Base-by-base conservation (phyloP, 352 stramenopile genomes). In the Achlya hypogyna region DNA sequence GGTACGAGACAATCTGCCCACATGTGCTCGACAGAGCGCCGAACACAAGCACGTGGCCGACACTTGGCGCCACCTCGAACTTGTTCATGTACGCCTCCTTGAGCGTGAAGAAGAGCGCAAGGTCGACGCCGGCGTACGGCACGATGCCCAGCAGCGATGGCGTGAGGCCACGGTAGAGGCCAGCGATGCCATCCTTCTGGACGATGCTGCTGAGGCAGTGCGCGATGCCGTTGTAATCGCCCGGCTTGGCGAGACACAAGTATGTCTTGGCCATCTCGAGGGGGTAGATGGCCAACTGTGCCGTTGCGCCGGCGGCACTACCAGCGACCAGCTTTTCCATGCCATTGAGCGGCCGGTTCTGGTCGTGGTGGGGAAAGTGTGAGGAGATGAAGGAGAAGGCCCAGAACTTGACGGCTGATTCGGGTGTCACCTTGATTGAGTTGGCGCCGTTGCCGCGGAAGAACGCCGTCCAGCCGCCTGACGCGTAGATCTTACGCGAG, bases 401-500 rank as follows among this genome's bases (percentile, higher is more conserved):
- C 53, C 90, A 84, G 63, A 94, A 91, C 60, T 88, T 79, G 32
- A 92, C 65, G 0, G 83, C 85, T 0, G 85, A 84, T 65, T 94
- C 91, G 29, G 85, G 85, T 25, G 91, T 81, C 2, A 94, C 83
- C 6, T 84, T 74, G 28, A 94, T 51, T 42, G 77, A 89, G 72
- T 93, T 93, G 63, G 81, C 82, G 51, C 84, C 84, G 70, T 93
- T 91, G 56, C 82, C 82, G 62, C 79, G 82, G 62, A 93, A 90
- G 62, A 86, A 87, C 9, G 80, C 80, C 16, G 72, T 74, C 23
- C 80, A 23, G 2, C 82, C 82, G 65, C 90, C 81, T 51, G 84
- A 79, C 0, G 67, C 74, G 54, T 77, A 71, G 51, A 93, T 91
- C 60, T 84, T 74, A n/a, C 72, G 72, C 32, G 71, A 81, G 43